Evolutionary conservation across 1,284 basidiomycete genomes (phyloP), one percentile per base, ranked within the genome.

Genomic region (Cerrena zonata): DNA sequence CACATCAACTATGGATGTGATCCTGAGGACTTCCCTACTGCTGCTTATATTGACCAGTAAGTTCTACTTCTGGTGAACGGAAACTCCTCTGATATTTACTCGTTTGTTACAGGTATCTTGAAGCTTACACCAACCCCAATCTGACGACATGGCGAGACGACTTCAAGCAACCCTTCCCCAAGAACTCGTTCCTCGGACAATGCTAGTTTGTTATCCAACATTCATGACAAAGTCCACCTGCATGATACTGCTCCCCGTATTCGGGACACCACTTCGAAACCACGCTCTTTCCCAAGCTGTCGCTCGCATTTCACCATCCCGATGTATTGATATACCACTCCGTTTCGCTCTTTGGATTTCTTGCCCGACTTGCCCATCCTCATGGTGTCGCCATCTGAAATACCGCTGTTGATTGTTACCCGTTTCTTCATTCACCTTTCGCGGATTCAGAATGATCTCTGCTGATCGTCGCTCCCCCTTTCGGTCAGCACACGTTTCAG

Each of bases 1-100:
- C 64, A 75, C 7, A 78, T 84, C 49, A 90, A 89, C 63, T 74
- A 91, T 34, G 90, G 91, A 1, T 95, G 93, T 62, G 87, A 93
- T 61, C 92, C 92, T 1, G 65, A 71, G 21, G 78, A 80, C 47
- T 86, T 83, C 67, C 93, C 92, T 0, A 95, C 93, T 0, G 66
- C 73, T 45, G 72, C 75, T 19, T 91, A 91, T 62, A 91, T 91
- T 60, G 71, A 85, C 26, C 65, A 79, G 84, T 86, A 56, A 47
- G 79, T 71, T 36, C 5, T n/a, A 5, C 39, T 36, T 27, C n/a
- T 15, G 22, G 5, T 13, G 18, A 34, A 15, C n/a, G 2, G 4
- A 10, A 27, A 23, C 4, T 47, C 26, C 39, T 24, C 18, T 27
- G 19, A 13, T 22, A 18, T 21, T 12, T 45, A n/a, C 4, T 34